Base-by-base conservation (phyloP, 2,329 filamentous ascomycete species). In the Venturia pyrina region DNA sequence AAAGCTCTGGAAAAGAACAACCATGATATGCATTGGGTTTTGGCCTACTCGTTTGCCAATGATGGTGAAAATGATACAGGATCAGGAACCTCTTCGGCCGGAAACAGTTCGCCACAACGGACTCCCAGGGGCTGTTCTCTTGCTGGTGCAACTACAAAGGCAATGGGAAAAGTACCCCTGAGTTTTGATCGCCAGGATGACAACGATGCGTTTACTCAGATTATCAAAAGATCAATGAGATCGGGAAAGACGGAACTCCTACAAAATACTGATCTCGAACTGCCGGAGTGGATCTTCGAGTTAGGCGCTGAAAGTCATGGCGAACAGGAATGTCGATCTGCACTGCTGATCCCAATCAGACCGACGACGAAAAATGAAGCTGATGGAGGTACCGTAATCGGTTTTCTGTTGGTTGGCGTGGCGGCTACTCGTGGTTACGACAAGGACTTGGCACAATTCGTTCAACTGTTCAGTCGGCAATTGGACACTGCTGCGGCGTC, bases 181-280 rank as follows among this genome's bases (percentile, higher is more conserved):
- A 62, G 53, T 34, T 53, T 66, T 43, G 59, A 64, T 59, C 60
- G 64, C 56, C 48, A 66, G 70, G 67, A 72, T 43, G 70, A 70
- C 44, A 69, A 72, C 56, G 72, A 74, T 43, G 70, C 71, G 0
- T 73, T 75, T 41, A 68, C 74, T 6, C 73, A 73, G 6, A 72
- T 72, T 2, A 74, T 75, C 64, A 69, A 71, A 50, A 71, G 73
- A 62, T 72, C 73, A 28, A 75, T 73, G 69, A 69, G 71, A 34
- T 74, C 71, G 21, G 68, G 73, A 21, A 60, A 68, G 48, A 64
- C 65, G 15, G 57, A 64, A 6, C 32, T 65, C n/a, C 32, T 67
- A n/a, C 62, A 61, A 21, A 37, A 48, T 40, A 48, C 34, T 19
- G 65, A 67, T 61, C 63, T 64, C n/a, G 56, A 64, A 19, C 21